Conservation (phyloP, 2,329 filamentous ascomycete species). For the Calycina marina region DNA sequence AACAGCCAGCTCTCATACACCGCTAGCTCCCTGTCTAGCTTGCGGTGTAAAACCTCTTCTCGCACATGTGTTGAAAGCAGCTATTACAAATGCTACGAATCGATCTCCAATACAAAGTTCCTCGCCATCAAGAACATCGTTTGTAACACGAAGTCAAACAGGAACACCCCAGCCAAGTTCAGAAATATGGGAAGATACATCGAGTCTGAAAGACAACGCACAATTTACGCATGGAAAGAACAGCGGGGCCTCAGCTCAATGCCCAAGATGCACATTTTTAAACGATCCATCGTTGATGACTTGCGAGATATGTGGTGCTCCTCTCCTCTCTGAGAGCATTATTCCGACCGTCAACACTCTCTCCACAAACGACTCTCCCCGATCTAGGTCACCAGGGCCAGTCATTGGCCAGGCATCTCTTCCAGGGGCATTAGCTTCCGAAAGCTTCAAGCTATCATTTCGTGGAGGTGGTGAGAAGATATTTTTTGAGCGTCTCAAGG, state of each 20-base stretch:
- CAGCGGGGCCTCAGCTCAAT: conserved; percentile 38
- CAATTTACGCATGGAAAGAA: conserved; percentile 8
- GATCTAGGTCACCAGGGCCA: conserved; percentile 69
- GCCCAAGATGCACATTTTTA: conserved; percentile 81
- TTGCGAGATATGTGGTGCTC: conserved; percentile 84
- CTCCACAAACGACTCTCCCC: conserved; percentile 28
- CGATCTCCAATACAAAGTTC: conserved; percentile 25
- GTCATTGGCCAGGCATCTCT: conserved; percentile 29
- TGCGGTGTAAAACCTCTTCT: conserved; percentile 89
- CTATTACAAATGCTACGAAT: conserved; percentile 60
- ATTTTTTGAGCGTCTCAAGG: conserved; percentile 79
- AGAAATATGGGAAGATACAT: conserved; percentile 9
- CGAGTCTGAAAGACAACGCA: conserved; percentile 2
- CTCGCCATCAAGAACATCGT: conserved; percentile 16
- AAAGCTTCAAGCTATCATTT: conserved; percentile 85
- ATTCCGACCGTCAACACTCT: conserved; percentile 20
- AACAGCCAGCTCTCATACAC: conserved; percentile 64
- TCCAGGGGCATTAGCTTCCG: conserved; percentile 39
- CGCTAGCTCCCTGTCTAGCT: conserved; percentile 72
- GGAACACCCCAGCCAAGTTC: conserved; percentile 14
- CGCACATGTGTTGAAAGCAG: conserved; percentile 70
- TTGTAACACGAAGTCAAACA: conserved; percentile 17
- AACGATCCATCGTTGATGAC: conserved; percentile 77
- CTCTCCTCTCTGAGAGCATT: conserved; percentile 43
- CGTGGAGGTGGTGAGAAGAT: conserved; percentile 77